Base-by-base conservation (phyloP, 2,329 filamentous ascomycete species). In the Xylariaceae sp. region DNA sequence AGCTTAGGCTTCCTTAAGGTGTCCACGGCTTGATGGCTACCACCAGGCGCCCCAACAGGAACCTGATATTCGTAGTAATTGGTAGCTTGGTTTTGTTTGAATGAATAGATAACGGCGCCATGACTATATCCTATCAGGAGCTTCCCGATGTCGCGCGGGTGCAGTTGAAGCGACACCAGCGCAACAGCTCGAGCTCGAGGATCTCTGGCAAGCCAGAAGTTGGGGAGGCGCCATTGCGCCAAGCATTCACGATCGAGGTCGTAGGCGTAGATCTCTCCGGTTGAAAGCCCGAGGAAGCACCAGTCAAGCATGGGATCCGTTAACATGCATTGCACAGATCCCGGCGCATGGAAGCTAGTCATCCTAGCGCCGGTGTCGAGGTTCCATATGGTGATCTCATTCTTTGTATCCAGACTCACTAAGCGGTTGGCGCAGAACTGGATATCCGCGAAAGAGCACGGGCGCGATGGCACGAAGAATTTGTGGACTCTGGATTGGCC, bases 231-330 rank as follows among this genome's bases (percentile, higher is more conserved):
- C 73, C 97, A 92, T 0, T 87, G 84, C 11, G 91, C 76, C 61
- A 94, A 76, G 35, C 80, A 80, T 70, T 90, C 86, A 60, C 92
- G 83, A 70, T 97, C 94, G 58, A 99, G 80, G 72, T 99, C 94
- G 72, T 93, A 99, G n/a, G 91, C 90, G 61, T 93, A 81, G 9
- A 97, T 80, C 59, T 97, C 92, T 61, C 93, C 92, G 69, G 83
- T 89, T 64, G 89, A 85, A 63, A 92, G 77, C 10, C 92, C 94
- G 50, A 97, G 78, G 62, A 99, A 88, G 44, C 88, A 91, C 85
- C 95, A 99, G 73, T 99, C 94, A 61, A 99, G 80, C 76, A 90
- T 90, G 0, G 93, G 91, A 72, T 99, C 94, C 6, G 89, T 92
- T 59, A 88, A 81, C 68, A 97, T 72, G 37, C 84, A 82, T 11